Base-by-base conservation (phyloP, 2,329 filamentous ascomycete genomes). In the Fusarium albidum region DNA sequence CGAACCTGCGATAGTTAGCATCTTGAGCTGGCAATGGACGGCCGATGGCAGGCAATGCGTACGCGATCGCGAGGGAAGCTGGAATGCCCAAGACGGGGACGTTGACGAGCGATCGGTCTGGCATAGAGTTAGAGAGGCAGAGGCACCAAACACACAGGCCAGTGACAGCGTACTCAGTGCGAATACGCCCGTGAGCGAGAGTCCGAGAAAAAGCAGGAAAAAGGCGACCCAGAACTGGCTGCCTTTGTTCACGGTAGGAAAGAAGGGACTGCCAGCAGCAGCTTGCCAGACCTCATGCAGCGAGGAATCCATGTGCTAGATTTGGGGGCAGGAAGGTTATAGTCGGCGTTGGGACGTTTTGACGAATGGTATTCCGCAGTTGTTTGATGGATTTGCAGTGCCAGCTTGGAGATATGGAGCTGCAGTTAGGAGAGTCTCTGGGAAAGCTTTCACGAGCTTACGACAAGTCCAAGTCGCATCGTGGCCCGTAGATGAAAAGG, bases 201-300 rank as follows among this genome's bases (percentile, higher is more conserved):
- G 69, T 74, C 91, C 91, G 55, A 88, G 70, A 26, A 91, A 71
- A 55, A 97, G 81, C 55, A 97, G 82, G 49, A 81, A 72, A 76
- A 93, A 94, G 69, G 87, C 93, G 63, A 96, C 80, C 64, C 84
- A 77, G 79, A 97, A 95, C 67, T 98, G 95, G 72, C 80, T 87
- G 70, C 87, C 84, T 80, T 98, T 98, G 73, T 84, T 83, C 68
- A 98, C 78, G 52, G 86, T 73, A 57, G 94, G 92, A 67, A 87
- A 77, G 79, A 95, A 98, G 59, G 92, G 91, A 79, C 86, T 90
- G 82, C 86, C 85, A 76, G 90, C 85, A 79, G 93, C 91, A 82
- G 91, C 90, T 83, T 96, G 89, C 94, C 94, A 98, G 79, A 96
- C 84, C 75, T 95, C 87, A 77, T 89, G 87, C 76, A 96, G 81